Evolutionary conservation across 306 rosid species (phyloP).

Genomic region (Begonia peltatifolia): DNA sequence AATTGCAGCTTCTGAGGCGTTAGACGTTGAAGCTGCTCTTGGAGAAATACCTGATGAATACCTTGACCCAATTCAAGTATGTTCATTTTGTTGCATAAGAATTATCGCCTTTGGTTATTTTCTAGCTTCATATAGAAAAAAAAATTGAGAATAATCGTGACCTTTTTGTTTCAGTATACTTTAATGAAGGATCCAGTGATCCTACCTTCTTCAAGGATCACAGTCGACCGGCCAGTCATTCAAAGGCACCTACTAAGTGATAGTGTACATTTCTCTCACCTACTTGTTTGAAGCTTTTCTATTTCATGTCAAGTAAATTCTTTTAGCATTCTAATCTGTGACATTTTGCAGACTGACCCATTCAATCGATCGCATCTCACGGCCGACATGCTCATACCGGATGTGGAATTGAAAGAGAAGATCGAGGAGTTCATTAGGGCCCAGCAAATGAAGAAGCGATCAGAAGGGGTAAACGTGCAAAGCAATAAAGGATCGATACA

Average conservation of each 20-base stretch:
- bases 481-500: slow-evolving; percentile 59
- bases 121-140: neutral
- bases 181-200: slow-evolving; percentile 98
- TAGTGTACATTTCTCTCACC: slow-evolving; percentile 21
- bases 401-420: slow-evolving; percentile 53
- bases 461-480: slow-evolving; percentile 34
- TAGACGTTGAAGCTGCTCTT: slow-evolving; percentile 82
- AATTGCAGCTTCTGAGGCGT: slow-evolving; percentile 87
- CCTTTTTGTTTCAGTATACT: slow-evolving; percentile 53
- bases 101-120: neutral
- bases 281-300: neutral
- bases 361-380: slow-evolving; percentile 97
- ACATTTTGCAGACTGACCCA: slow-evolving; percentile 64
- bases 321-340: slow-evolving; percentile 7
- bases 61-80: slow-evolving; percentile 97
- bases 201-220: slow-evolving; percentile 90
- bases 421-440: slow-evolving; percentile 70
- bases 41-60: slow-evolving; percentile 99
- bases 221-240: slow-evolving; percentile 81
- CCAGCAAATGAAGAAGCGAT: slow-evolving; percentile 50
- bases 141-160: neutral
- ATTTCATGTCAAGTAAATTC: neutral
- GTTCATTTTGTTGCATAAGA: slow-evolving; percentile 6
- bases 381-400: slow-evolving; percentile 66
- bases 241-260: slow-evolving; percentile 99